Base-by-base conservation (phyloP, 2,329 filamentous ascomycete genomes). In the Phyllachora maydis region DNA sequence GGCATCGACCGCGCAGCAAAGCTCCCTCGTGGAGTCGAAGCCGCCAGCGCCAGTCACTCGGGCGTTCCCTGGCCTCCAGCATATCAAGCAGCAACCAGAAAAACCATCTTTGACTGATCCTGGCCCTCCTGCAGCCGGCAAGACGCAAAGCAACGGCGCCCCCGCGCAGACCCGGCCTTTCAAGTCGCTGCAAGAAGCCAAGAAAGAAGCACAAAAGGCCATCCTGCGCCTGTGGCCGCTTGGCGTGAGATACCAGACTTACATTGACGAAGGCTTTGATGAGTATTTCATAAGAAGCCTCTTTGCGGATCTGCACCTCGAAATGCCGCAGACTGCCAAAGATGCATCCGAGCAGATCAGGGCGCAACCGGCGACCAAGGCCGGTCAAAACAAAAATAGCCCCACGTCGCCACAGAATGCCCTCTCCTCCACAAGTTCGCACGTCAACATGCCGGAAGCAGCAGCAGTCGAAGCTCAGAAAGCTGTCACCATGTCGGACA, bases 251-350 rank as follows among this genome's bases (percentile, higher is more conserved):
- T 91, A 72, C 38, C 59, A 73, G 26, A 62, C 78, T 29, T 71
- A 85, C 27, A 52, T 83, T 8, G 56, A 67, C 8, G 75, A 85
- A 42, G 75, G 78, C 1, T 58, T 85, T 19, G 63, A 82, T 33
- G 54, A 62, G 17, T 44, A 45, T 2, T 39, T 81, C 8, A 47
- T 91, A 17, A 60, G 57, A 26, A 43, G 50, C 15, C 53, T 88
- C 2, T 88, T 82, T 35, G 50, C 57, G 14, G 70, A 79, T 11
- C 49, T 88, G 4, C 68, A 70, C 4, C 54, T 82, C 4, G 54
- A 59, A n/a, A 49, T 53, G 24, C 33, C 40, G 27, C 26, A 35
- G 13, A 10, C 29, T 9, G 19, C 18, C 3, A 19, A n/a, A n/a
- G n/a, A n/a, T n/a, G n/a, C 26, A 22, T 14, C 12, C 8, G 8